phyloP scores from a whole-genome alignment of 2,329 filamentous ascomycete genomes.

The Ceratocystis albifundus region DNA sequence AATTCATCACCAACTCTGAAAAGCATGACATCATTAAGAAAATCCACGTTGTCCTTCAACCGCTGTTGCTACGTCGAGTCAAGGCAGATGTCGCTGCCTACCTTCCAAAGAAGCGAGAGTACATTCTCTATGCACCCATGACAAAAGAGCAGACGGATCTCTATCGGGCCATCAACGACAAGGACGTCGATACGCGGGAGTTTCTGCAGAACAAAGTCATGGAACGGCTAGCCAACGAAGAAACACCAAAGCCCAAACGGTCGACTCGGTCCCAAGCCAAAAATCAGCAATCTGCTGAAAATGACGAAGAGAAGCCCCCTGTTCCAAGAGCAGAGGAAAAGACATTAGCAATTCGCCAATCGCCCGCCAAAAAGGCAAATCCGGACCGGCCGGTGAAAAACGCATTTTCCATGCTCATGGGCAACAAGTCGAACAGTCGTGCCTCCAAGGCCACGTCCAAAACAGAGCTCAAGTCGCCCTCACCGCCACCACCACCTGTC shows the following conservation, averaged over 20 bases:
- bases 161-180: constrained; percentile 56
- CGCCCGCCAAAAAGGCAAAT: not conserved
- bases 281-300: not conserved
- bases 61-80: constrained; percentile 72
- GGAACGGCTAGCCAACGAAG: constrained; percentile 43
- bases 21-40: constrained; percentile 48
- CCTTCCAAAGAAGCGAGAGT: constrained; percentile 93
- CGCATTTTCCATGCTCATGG: constrained; percentile 46
- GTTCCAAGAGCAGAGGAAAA: not conserved
- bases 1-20: constrained; percentile 67
- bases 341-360: constrained; percentile 13
- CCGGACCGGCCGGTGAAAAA: constrained; percentile 30
- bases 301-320: not conserved
- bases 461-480: not conserved
- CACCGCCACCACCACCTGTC: not conserved
- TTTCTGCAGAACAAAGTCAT: constrained; percentile 73
- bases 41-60: constrained; percentile 85
- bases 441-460: not conserved
- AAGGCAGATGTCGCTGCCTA: constrained; percentile 88
- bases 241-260: constrained; percentile 5
- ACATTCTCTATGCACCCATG: constrained; percentile 86
- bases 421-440: constrained; percentile 22
- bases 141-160: constrained; percentile 83
- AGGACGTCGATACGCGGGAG: constrained; percentile 49
- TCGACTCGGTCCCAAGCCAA: constrained; percentile 5